Evolutionary conservation across 371 early-diverging fungal species (phyloP).

Genomic region (Enterospora canceri): DNA sequence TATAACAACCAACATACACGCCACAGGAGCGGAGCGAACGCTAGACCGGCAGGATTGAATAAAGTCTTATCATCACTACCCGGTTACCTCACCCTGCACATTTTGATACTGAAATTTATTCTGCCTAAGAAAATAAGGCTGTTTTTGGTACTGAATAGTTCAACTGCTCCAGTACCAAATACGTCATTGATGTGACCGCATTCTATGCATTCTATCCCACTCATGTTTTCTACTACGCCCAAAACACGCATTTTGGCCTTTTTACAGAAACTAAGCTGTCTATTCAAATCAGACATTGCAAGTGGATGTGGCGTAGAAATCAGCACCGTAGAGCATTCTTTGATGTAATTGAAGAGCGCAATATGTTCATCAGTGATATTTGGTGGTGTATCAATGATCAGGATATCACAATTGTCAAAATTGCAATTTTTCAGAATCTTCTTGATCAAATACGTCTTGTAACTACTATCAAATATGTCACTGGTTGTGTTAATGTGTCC

Average conservation of each 20-base stretch:
- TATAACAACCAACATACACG: too few species aligned
- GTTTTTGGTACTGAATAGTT: slow-evolving; percentile 18
- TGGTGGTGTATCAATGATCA: slow-evolving; percentile 57
- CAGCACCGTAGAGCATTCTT: slow-evolving; percentile 20
- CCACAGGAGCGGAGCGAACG: too few species aligned
- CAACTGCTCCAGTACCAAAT: slow-evolving; percentile 22
- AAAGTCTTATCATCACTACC: too few species aligned
- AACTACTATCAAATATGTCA: slow-evolving; percentile 10
- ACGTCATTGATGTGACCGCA: slow-evolving; percentile 34
- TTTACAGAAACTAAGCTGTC: slow-evolving; percentile 53
- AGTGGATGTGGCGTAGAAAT: slow-evolving; percentile 55
- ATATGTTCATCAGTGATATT: slow-evolving; percentile 56
- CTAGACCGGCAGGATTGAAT: too few species aligned
- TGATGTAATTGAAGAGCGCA: slow-evolving; percentile 43
- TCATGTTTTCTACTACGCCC: slow-evolving; percentile 57
- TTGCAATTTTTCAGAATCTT: slow-evolving; percentile 27
- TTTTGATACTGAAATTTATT: slow-evolving; percentile 12
- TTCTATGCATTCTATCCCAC: slow-evolving; percentile 27
- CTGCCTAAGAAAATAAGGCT: slow-evolving; percentile 35
- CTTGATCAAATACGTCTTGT: slow-evolving; percentile 12
- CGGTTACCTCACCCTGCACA: too few species aligned
- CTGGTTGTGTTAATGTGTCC: too few species aligned
- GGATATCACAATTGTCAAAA: slow-evolving; percentile 23
- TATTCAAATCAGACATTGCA: slow-evolving; percentile 44
- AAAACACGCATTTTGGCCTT: slow-evolving; percentile 44